phyloP scores from a whole-genome alignment of 176 grass and related monocot species.

The Eremochloa ophiuroides region DNA sequence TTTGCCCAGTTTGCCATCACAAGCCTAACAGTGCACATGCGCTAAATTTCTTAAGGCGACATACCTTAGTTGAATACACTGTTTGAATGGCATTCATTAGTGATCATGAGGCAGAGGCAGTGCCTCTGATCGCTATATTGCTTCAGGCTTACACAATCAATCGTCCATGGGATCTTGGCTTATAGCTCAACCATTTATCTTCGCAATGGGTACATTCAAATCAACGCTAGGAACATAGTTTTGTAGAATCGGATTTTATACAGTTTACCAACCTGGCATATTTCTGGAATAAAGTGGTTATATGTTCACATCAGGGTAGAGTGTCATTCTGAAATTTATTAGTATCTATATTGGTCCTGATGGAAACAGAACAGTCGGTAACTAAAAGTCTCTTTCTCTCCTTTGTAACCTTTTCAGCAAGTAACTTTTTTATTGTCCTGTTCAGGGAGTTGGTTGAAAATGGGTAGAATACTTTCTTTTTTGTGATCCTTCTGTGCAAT shows the following conservation, averaged over 20 bases:
- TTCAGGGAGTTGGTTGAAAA: not conserved
- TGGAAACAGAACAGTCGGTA: not conserved
- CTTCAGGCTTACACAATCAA: not conserved
- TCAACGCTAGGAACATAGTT: not conserved
- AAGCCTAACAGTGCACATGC: no score
- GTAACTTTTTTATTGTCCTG: not conserved
- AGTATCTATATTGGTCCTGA: not conserved
- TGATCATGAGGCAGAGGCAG: not conserved
- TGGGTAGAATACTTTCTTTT: not conserved
- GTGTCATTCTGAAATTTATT: not conserved
- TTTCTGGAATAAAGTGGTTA: not conserved
- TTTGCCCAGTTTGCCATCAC: no score
- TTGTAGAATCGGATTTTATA: not conserved
- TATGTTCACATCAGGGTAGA: not conserved
- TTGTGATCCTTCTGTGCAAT: slow-evolving; percentile 4
- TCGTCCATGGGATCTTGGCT: not conserved
- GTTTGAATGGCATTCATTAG: not conserved
- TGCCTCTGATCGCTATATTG: not conserved
- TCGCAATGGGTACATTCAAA: not conserved
- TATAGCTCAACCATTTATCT: not conserved
- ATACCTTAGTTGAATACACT: not conserved
- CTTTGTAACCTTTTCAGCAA: not conserved
- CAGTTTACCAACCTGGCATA: not conserved
- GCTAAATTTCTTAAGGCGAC: not conserved
- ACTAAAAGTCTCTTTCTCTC: not conserved